A percentile compares a stretch with the other conserved stretches of the same genome.
phyloP scores from a whole-genome alignment of 805 yeast genomes.

The Ogataea saltuana region DNA sequence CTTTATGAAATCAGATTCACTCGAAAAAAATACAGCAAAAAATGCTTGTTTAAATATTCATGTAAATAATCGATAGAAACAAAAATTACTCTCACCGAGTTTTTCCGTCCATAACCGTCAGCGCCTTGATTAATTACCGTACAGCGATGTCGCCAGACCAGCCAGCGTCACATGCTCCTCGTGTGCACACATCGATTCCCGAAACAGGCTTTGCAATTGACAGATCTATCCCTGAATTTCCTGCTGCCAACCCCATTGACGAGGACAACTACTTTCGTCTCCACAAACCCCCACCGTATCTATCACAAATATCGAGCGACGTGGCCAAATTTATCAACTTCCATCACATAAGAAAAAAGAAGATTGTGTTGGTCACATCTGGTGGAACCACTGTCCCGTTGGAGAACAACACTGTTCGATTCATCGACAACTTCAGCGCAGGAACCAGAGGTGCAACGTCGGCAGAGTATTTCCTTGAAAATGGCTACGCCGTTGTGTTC shows the following conservation, averaged over 20 bases:
- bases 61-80: too few species aligned
- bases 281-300: slow-evolving; percentile 73
- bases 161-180: slow-evolving; percentile 17
- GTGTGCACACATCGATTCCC: slow-evolving; percentile 69
- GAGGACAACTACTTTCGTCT: slow-evolving; percentile 75
- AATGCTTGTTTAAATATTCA: background rate
- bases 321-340: slow-evolving; percentile 60
- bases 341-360: slow-evolving; percentile 47
- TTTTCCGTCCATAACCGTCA: too few species aligned
- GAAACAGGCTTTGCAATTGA: slow-evolving; percentile 76
- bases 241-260: slow-evolving; percentile 69
- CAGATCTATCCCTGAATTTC: slow-evolving; percentile 70
- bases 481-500: slow-evolving; percentile 90
- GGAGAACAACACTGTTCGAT: slow-evolving; percentile 94
- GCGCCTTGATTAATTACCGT: too few species aligned
- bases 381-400: slow-evolving; percentile 99
- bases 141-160: background rate
- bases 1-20: background rate
- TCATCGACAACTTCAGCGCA: slow-evolving; percentile 95
- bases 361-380: slow-evolving; percentile 81
- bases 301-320: slow-evolving; percentile 58
- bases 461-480: slow-evolving; percentile 84
- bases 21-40: background rate
- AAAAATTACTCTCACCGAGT: too few species aligned
- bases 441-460: slow-evolving; percentile 98